phyloP scores from a whole-genome alignment of 768 basidiomycete species.

The Amanita rimosa region DNA sequence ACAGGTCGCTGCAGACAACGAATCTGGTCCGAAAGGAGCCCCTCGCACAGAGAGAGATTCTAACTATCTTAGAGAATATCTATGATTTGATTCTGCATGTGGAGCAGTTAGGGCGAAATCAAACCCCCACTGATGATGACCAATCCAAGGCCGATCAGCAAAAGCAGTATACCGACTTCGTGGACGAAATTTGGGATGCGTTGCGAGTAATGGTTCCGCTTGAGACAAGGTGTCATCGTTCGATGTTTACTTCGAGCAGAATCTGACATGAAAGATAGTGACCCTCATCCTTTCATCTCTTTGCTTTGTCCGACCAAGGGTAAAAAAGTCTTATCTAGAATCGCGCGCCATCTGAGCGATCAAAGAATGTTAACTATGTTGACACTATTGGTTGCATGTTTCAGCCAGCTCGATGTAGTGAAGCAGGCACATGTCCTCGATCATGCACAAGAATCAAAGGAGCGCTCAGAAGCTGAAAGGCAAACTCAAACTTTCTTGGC shows the following conservation, averaged over 20 bases:
- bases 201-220: constrained; percentile 84
- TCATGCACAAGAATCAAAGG: constrained; percentile 45
- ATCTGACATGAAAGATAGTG: constrained; percentile 30
- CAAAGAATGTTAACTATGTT: constrained; percentile 78
- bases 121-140: constrained; percentile 54
- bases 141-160: constrained; percentile 36
- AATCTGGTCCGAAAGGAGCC: constrained; percentile 60
- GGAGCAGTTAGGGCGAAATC: constrained; percentile 77
- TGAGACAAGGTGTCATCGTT: constrained; percentile 66
- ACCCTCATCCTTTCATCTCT: constrained; percentile 95
- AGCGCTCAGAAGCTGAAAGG: constrained; percentile 63
- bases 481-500: constrained; percentile 86
- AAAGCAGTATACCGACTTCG: constrained; percentile 39
- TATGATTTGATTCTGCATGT: constrained; percentile 79
- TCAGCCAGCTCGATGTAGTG: constrained; percentile 89
- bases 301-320: constrained; percentile 84
- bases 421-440: constrained; percentile 66
- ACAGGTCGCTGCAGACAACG: constrained; percentile 31
- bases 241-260: neutral
- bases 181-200: constrained; percentile 70
- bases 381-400: constrained; percentile 89
- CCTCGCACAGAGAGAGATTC: constrained; percentile 65
- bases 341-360: constrained; percentile 72
- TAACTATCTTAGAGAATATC: constrained; percentile 70
- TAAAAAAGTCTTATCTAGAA: constrained; percentile 82